These are phyloP conservation scores for Simplicillium aogashimaense DNA, from an alignment of 2,329 filamentous ascomycete species.

Conservation along the genomic window DNA sequence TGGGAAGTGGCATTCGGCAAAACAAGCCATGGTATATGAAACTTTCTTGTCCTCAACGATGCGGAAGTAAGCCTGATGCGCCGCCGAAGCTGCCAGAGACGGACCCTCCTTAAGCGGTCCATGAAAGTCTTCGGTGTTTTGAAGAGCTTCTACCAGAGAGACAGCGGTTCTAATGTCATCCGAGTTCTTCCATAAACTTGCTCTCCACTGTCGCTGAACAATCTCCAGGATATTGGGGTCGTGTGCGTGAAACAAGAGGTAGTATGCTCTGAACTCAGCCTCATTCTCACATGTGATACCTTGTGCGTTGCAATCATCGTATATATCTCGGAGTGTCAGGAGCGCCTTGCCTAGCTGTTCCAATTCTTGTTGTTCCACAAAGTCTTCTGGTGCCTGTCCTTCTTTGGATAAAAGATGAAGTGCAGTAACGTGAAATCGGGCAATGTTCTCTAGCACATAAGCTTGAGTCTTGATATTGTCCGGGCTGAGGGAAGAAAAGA, in stretches of 20 bases:
- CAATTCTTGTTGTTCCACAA: slow-evolving; percentile 57
- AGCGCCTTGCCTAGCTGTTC: slow-evolving; percentile 58
- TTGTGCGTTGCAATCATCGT: slow-evolving; percentile 54
- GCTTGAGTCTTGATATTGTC: slow-evolving; percentile 49
- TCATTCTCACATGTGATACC: slow-evolving; percentile 51
- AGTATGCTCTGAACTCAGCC: slow-evolving; percentile 56
- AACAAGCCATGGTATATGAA: slow-evolving; percentile 61
- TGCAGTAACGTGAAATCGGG: slow-evolving; percentile 56
- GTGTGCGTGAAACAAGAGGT: slow-evolving; percentile 50
- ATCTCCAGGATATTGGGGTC: slow-evolving; percentile 45
- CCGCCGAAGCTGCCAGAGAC: slow-evolving; percentile 37
- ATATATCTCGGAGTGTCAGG: slow-evolving; percentile 54
- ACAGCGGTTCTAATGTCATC: slow-evolving; percentile 52
- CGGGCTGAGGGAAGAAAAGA: slow-evolving; percentile 49
- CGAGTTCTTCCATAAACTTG: slow-evolving; percentile 41
- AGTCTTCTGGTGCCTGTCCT: slow-evolving; percentile 46
- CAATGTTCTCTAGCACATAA: slow-evolving; percentile 56
- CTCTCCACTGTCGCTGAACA: slow-evolving; percentile 47
- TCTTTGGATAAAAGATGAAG: slow-evolving; percentile 52
- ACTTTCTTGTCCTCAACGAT: slow-evolving; percentile 46
- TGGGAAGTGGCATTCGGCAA: slow-evolving; percentile 59
- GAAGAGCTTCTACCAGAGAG: slow-evolving; percentile 48
- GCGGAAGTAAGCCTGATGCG: slow-evolving; percentile 46
- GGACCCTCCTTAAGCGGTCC: slow-evolving; percentile 44
- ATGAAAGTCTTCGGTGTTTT: slow-evolving; percentile 46